Percentiles rank a stretch among this genome's conserved stretches.
These are phyloP conservation scores for Pythium sukuiense DNA, from an alignment of 352 stramenopile species.

Conservation along the genomic window DNA sequence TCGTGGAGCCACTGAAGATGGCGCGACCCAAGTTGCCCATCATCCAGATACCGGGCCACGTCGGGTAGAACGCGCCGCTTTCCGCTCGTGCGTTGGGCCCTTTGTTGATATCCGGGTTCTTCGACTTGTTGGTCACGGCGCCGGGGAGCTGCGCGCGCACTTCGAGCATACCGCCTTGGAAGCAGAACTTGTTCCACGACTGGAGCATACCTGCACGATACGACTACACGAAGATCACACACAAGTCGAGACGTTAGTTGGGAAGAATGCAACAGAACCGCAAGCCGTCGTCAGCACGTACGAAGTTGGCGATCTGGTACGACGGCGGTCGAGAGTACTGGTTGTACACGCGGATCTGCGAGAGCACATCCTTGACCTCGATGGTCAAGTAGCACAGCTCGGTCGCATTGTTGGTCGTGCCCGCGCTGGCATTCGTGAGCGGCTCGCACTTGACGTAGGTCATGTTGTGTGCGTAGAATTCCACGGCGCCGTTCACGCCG, in stretches of 20 bases:
- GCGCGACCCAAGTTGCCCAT: slow-evolving; percentile 31
- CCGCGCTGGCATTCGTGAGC: slow-evolving; percentile 15
- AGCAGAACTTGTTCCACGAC: slow-evolving; percentile 94
- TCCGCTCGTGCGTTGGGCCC: slow-evolving; percentile 19
- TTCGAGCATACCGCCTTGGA: slow-evolving; percentile 90
- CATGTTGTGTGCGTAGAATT: slow-evolving; percentile 92
- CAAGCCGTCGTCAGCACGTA: slow-evolving; percentile 33
- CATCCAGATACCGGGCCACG: slow-evolving; percentile 88
- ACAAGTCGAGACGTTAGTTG: slow-evolving; percentile 58
- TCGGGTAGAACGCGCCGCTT: slow-evolving; percentile 33
- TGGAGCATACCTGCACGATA: slow-evolving; percentile 81
- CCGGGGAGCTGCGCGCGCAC: slow-evolving; percentile 84
- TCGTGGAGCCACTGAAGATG: slow-evolving; percentile 62
- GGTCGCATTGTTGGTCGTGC: slow-evolving; percentile 45
- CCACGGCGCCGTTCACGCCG: slow-evolving; percentile 89
- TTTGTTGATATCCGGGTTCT: slow-evolving; percentile 35
- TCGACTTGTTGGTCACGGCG: slow-evolving; percentile 42
- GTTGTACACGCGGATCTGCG: slow-evolving; percentile 56
- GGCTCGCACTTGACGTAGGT: slow-evolving; percentile 51
- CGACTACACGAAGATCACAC: slow-evolving; percentile 36
- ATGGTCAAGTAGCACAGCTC: slow-evolving; percentile 65
- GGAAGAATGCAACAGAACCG: neutral
- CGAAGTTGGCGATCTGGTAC: slow-evolving; percentile 47
- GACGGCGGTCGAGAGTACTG: slow-evolving; percentile 45
- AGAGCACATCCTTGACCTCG: slow-evolving; percentile 43